These are phyloP conservation scores for Acanthamoeba triangularis DNA, from an alignment of 208 protist genomes.

Conservation along the genomic window DNA sequence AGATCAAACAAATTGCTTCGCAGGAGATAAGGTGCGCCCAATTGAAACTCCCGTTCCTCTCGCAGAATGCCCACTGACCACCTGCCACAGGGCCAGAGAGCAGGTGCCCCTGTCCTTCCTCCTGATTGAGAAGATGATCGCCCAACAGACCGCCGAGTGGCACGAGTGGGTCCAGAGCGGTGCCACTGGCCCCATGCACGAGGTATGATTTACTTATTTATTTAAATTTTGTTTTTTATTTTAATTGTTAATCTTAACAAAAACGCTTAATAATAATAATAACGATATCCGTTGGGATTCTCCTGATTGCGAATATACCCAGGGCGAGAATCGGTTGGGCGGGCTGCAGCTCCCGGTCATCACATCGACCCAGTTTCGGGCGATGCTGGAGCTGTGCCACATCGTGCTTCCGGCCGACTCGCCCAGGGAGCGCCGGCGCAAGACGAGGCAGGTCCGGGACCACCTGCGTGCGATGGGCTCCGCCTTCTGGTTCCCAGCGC, in stretches of 20 bases:
- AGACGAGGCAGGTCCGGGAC: background rate
- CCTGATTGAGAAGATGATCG: background rate
- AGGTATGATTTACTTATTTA: no score
- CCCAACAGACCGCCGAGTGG: slow-evolving; percentile 17
- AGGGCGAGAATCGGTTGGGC: background rate
- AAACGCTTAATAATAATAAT: no score
- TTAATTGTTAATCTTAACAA: no score
- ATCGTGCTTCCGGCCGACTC: background rate
- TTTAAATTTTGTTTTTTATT: no score
- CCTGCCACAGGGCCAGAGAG: background rate
- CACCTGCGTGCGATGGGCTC: background rate
- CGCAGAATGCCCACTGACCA: no score
- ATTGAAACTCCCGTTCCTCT: no score
- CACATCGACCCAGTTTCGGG: background rate
- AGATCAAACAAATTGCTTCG: background rate
- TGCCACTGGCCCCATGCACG: background rate
- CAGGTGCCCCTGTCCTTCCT: background rate
- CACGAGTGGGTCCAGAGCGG: background rate
- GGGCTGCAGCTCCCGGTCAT: background rate
- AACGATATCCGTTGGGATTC: no score
- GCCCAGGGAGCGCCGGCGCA: background rate
- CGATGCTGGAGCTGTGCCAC: background rate
- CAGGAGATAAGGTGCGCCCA: background rate
- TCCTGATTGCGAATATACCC: no score
- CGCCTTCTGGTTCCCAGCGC: background rate